These are phyloP conservation scores for Syzygium syzygioides DNA, from an alignment of 441 rosid genomes.

Conservation along the genomic window DNA sequence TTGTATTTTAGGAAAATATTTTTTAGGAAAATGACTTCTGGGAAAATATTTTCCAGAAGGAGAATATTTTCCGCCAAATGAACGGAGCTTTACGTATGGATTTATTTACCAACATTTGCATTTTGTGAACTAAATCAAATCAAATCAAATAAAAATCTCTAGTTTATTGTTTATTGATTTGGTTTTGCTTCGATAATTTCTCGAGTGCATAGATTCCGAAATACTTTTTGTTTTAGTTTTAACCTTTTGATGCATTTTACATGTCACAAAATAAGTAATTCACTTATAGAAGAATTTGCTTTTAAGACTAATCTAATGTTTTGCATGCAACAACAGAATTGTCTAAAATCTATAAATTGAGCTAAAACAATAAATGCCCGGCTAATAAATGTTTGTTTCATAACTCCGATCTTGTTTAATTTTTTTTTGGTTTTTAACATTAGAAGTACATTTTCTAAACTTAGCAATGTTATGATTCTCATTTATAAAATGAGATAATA, in stretches of 20 bases:
- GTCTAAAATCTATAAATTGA: neutral
- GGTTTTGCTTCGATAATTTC: neutral
- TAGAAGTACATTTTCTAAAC: neutral
- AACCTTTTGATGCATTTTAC: neutral
- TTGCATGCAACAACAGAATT: neutral
- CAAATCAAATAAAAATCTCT: neutral
- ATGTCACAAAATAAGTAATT: neutral
- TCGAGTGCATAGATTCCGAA: neutral
- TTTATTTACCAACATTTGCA: too few relatives aligned
- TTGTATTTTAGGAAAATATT: too few relatives aligned
- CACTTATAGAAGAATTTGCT: neutral
- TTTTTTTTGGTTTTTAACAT: neutral
- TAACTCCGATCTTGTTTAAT: neutral
- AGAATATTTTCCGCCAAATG: too few relatives aligned
- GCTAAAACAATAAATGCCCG: neutral
- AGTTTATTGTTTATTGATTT: neutral
- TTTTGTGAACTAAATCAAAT: too few relatives aligned
- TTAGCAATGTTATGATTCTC: neutral
- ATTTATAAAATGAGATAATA: neutral
- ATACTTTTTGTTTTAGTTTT: neutral
- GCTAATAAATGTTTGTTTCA: neutral
- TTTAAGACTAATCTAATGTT: neutral
- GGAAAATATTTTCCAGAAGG: too few relatives aligned
- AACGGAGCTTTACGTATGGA: too few relatives aligned
- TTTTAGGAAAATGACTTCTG: too few relatives aligned